phyloP scores from a whole-genome alignment of 164 flowering plant species.

The Liriodendron chinense region DNA sequence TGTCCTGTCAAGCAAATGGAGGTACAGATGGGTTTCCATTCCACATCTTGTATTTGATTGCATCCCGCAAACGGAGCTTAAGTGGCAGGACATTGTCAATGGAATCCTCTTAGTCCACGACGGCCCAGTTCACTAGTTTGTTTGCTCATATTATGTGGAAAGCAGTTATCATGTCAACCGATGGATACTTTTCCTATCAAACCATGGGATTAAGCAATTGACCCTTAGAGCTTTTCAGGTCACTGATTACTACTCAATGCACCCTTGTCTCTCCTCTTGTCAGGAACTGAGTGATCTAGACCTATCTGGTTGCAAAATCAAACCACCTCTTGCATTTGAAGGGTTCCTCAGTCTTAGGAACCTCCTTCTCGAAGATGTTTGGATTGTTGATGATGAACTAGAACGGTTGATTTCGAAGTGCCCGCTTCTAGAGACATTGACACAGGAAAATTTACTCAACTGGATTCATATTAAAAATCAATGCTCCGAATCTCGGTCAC shows the following conservation, averaged over 20 bases:
- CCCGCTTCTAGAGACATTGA: slow-evolving; percentile 33
- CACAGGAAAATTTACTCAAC: slow-evolving; percentile 41
- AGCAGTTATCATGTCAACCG: background rate
- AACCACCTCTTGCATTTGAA: background rate
- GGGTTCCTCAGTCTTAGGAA: background rate
- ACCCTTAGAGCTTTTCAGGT: slow-evolving; percentile 25
- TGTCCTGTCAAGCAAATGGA: background rate
- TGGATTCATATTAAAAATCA: slow-evolving; percentile 31
- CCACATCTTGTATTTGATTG: background rate
- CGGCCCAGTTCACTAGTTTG: slow-evolving; percentile 3
- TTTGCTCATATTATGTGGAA: background rate
- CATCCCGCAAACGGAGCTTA: background rate
- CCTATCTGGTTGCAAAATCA: background rate
- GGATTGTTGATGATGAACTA: background rate
- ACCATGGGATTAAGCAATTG: background rate
- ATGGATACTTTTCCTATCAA: background rate
- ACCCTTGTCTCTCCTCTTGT: slow-evolving; percentile 21
- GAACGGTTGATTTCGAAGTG: slow-evolving; percentile 15
- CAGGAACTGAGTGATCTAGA: background rate
- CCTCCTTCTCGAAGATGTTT: background rate
- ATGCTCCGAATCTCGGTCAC: background rate
- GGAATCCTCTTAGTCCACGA: background rate
- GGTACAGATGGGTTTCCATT: slow-evolving; percentile 5
- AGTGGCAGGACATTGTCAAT: background rate
- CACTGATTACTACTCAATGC: slow-evolving; percentile 42